Percentiles rank a stretch among this genome's conserved stretches.
Evolutionary conservation across 345 rosid species (phyloP).

Genomic region (Eucalyptus caleyi): DNA sequence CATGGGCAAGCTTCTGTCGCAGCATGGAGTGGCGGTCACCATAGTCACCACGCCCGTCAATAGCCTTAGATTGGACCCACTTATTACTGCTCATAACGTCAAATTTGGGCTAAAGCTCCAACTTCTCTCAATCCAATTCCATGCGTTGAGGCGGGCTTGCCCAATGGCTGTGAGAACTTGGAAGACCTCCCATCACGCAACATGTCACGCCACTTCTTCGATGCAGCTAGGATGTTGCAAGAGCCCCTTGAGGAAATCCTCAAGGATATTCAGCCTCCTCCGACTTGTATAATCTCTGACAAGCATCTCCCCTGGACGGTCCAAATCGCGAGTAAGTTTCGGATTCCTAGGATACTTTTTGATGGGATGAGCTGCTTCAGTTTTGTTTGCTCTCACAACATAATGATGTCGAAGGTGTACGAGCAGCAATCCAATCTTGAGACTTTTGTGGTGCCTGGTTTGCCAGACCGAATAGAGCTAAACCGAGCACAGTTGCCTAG

Average conservation of each 20-base stretch:
- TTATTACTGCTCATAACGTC: background rate
- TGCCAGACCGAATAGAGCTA: constrained; percentile 10
- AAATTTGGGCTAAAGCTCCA: background rate
- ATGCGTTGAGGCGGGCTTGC: background rate
- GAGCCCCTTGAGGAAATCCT: background rate
- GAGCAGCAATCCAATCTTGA: constrained; percentile 3
- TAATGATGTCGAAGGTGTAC: constrained; percentile 5
- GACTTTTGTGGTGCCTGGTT: constrained; percentile 21
- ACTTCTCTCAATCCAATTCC: background rate
- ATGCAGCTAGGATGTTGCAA: background rate
- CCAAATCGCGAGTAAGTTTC: constrained; percentile 4
- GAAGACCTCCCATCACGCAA: background rate
- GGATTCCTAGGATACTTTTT: constrained; percentile 24
- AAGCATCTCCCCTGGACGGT: constrained; percentile 26
- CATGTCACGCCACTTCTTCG: background rate
- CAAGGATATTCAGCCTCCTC: background rate
- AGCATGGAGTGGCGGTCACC: background rate
- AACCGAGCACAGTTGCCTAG: constrained; percentile 22
- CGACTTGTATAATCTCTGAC: constrained; percentile 27
- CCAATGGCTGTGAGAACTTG: background rate
- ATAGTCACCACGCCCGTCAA: background rate
- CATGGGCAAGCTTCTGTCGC: background rate
- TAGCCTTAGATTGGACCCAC: background rate
- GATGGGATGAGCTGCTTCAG: constrained; percentile 31
- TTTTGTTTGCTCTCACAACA: background rate